A percentile compares a stretch with the other conserved stretches of the same genome.
Evolutionary conservation across 345 rosid genomes (phyloP).

Genomic region (Gossypium stocksii): DNA sequence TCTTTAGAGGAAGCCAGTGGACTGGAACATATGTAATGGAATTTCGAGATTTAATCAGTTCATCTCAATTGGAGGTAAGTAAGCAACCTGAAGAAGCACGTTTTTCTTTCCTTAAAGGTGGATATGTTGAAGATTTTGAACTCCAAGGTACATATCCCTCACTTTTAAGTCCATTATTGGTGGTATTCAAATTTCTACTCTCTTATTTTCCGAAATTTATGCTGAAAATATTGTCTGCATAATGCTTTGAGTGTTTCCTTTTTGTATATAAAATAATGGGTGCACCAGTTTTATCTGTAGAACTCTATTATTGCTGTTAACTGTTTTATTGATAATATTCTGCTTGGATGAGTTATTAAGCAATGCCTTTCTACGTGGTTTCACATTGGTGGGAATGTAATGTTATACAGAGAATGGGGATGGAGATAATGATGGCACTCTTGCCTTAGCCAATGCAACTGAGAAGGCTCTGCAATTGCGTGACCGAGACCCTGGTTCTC

Average conservation of each 20-base stretch:
- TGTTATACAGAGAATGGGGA: constrained; percentile 28
- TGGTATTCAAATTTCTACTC: not conserved
- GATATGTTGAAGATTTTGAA: constrained; percentile 66
- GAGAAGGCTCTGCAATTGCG: constrained; percentile 67
- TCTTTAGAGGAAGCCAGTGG: constrained; percentile 77
- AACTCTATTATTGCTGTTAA: not conserved
- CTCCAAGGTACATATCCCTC: constrained; percentile 34
- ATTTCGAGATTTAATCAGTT: constrained; percentile 61
- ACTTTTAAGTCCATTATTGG: not conserved
- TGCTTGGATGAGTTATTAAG: not conserved
- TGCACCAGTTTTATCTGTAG: not conserved
- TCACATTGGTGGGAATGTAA: not conserved
- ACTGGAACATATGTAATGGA: constrained; percentile 82
- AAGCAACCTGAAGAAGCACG: constrained; percentile 75
- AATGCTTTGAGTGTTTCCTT: not conserved
- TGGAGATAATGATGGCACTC: constrained; percentile 39
- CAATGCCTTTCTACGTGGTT: not conserved
- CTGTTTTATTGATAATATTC: not conserved
- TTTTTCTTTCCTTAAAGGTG: constrained; percentile 74
- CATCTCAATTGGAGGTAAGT: constrained; percentile 32
- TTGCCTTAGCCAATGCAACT: constrained; percentile 56
- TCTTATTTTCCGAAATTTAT: not conserved
- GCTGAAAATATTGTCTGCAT: not conserved
- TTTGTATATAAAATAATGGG: not conserved
- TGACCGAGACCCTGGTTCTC: constrained; percentile 31